Evolutionary conservation across 768 basidiomycete genomes (phyloP).

Genomic region (Hypsizygus marmoreus): DNA sequence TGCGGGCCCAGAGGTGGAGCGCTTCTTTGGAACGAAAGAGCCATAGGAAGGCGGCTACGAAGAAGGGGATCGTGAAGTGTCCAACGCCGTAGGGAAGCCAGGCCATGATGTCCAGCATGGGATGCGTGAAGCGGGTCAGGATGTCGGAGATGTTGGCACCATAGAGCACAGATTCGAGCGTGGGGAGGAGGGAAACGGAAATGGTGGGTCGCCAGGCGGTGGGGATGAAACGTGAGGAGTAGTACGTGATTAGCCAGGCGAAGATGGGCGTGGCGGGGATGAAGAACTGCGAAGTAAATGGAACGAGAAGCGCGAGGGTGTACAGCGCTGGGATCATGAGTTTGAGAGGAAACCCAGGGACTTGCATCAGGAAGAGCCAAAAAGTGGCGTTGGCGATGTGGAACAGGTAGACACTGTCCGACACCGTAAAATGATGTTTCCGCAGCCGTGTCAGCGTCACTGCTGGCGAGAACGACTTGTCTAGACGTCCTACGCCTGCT

Average conservation of each 20-base stretch:
- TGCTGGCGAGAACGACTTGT: slow-evolving; percentile 74
- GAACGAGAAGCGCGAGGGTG: slow-evolving; percentile 68
- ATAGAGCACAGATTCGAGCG: slow-evolving; percentile 92
- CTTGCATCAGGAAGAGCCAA: slow-evolving; percentile 74
- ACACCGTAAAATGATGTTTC: slow-evolving; percentile 53
- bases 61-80: slow-evolving; percentile 86
- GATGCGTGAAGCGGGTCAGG: slow-evolving; percentile 92
- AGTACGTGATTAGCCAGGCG: slow-evolving; percentile 85
- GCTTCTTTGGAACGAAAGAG: slow-evolving; percentile 82
- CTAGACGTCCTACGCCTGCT: slow-evolving; percentile 66
- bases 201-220: slow-evolving; percentile 73
- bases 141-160: slow-evolving; percentile 98
- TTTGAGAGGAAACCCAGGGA: slow-evolving; percentile 71
- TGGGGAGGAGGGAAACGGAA: slow-evolving; percentile 91
- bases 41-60: slow-evolving; percentile 86
- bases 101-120: slow-evolving; percentile 87
- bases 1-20: slow-evolving; percentile 81
- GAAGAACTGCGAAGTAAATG: slow-evolving; percentile 90
- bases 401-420: slow-evolving; percentile 66
- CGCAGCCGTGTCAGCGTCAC: slow-evolving; percentile 64
- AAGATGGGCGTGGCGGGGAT: slow-evolving; percentile 86
- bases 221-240: slow-evolving; percentile 86
- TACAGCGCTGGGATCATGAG: slow-evolving; percentile 78
- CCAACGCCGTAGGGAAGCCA: slow-evolving; percentile 97
- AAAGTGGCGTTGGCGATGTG: slow-evolving; percentile 64